phyloP scores from a whole-genome alignment of 164 flowering plant genomes.

The Tinospora cordifolia region DNA sequence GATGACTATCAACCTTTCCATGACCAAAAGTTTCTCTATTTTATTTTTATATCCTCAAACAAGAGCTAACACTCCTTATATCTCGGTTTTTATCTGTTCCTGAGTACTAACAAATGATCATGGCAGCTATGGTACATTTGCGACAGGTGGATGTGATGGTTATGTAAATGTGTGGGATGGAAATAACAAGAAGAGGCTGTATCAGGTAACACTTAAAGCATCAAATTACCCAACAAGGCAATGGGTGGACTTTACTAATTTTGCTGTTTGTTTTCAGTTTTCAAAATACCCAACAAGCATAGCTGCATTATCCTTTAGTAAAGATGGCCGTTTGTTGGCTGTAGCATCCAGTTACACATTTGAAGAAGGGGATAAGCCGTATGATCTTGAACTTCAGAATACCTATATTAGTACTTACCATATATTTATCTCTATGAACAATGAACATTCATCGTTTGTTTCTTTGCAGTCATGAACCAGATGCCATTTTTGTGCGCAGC shows the following conservation, averaged over 20 bases:
- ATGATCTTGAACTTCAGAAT: conserved; percentile 19
- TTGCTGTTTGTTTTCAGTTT: conserved; percentile 36
- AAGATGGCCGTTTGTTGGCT: conserved; percentile 83
- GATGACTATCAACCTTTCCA: background rate
- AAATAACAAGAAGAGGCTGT: conserved; percentile 86
- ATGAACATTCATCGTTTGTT: conserved; percentile 6
- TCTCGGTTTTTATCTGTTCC: background rate
- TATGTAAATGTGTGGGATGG: conserved; percentile 93
- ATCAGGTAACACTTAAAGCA: conserved; percentile 49
- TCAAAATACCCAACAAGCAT: conserved; percentile 78
- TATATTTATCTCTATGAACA: background rate
- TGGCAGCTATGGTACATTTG: conserved; percentile 30
- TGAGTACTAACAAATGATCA: background rate
- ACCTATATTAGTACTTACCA: background rate
- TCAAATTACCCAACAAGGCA: background rate
- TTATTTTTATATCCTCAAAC: background rate
- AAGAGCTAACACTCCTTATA: background rate
- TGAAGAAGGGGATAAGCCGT: conserved; percentile 90
- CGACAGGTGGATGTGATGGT: conserved; percentile 98
- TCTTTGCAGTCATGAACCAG: conserved; percentile 83
- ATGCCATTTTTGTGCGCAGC: conserved; percentile 77
- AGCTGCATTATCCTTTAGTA: conserved; percentile 88
- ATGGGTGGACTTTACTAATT: background rate
- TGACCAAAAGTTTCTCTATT: background rate
- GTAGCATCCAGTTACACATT: conserved; percentile 91